Conservation (phyloP, 192 early-diverging fungal genomes). For the Entophlyctis luteolus region DNA sequence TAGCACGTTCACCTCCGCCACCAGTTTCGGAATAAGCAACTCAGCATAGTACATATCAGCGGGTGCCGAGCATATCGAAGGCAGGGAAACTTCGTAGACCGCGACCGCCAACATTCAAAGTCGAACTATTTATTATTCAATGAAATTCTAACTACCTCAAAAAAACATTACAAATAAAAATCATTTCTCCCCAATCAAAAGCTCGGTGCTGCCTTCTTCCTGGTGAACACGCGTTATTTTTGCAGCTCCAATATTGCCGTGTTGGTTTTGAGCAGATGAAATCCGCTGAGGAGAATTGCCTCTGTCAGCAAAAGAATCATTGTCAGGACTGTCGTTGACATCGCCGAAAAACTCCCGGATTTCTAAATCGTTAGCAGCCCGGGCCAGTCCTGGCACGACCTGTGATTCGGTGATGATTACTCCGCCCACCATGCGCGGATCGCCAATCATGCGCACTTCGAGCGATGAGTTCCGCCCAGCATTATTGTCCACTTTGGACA, state of each 20-base stretch:
- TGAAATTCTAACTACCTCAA: too few species aligned
- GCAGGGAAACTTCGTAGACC: too few species aligned
- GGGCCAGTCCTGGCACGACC: not conserved
- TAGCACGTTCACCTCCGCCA: not conserved
- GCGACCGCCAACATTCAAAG: too few species aligned
- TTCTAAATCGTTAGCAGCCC: conserved; percentile 1
- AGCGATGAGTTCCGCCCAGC: not conserved
- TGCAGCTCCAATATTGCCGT: not conserved
- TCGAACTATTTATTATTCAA: too few species aligned
- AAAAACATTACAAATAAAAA: too few species aligned
- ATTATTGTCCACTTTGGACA: too few species aligned
- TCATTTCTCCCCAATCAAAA: too few species aligned
- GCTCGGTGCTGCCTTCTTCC: not conserved
- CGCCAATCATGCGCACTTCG: conserved; percentile 16
- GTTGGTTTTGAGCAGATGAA: too few species aligned
- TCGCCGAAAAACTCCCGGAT: conserved; percentile 20
- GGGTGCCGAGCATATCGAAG: too few species aligned
- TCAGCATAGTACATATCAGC: conserved; percentile 35
- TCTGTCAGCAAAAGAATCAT: not conserved
- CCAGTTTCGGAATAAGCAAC: conserved; percentile 13
- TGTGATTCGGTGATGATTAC: not conserved
- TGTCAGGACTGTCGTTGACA: conserved; percentile 20
- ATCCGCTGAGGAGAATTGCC: too few species aligned
- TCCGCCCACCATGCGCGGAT: conserved; percentile 18
- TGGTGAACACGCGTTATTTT: not conserved